These are phyloP conservation scores for Rhododendron kiyosumense DNA, from an alignment of 148 eudicot species.

Conservation along the genomic window DNA sequence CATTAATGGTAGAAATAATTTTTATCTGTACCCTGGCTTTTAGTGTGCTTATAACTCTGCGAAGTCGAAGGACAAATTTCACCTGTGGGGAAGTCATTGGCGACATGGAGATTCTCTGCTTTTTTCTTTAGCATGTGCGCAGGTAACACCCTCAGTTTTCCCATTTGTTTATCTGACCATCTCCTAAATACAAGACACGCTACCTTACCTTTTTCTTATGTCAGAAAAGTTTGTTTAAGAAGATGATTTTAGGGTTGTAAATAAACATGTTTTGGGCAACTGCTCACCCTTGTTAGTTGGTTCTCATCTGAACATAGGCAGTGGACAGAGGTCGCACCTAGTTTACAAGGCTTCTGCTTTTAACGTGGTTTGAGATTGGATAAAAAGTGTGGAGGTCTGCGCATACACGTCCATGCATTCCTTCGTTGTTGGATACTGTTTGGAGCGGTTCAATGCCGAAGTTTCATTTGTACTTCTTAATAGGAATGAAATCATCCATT, in stretches of 20 bases:
- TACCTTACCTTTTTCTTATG: not conserved
- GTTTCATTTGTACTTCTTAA: not conserved
- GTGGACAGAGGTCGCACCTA: not conserved
- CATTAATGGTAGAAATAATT: not conserved
- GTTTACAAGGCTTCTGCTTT: not conserved
- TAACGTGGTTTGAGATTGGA: not conserved
- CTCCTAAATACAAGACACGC: not conserved
- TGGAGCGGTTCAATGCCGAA: not conserved
- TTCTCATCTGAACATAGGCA: not conserved
- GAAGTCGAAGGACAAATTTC: slow-evolving; percentile 90
- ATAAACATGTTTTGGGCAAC: not conserved
- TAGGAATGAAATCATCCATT: not conserved
- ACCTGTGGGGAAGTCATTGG: slow-evolving; percentile 95
- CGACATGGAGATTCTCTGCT: slow-evolving; percentile 89
- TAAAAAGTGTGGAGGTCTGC: not conserved
- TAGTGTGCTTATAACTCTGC: slow-evolving; percentile 98
- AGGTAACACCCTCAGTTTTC: slow-evolving; percentile 39
- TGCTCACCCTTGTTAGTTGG: not conserved
- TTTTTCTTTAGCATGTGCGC: slow-evolving; percentile 87
- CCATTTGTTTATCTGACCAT: not conserved
- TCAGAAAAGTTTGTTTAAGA: not conserved
- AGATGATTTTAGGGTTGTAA: not conserved
- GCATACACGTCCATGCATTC: not conserved
- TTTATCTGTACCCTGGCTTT: not conserved
- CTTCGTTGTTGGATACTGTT: not conserved